Evolutionary conservation across 352 stramenopile genomes (phyloP), one percentile per base, ranked within the genome.

Genomic region (Globisporangium rhizosaccharum): DNA sequence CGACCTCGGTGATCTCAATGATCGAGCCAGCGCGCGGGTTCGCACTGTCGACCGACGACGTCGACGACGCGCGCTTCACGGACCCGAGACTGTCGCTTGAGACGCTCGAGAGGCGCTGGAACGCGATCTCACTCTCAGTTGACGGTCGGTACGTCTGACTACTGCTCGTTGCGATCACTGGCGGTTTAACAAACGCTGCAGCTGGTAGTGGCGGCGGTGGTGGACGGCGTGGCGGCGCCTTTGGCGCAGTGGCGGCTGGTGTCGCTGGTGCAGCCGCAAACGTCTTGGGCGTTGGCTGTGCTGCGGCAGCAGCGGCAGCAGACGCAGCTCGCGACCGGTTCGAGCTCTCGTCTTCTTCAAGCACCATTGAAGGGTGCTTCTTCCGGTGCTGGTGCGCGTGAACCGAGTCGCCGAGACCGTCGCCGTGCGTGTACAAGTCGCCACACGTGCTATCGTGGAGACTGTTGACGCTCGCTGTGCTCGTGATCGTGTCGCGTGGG

Each of bases 21-120:
- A 67, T 61, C 23, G 61, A 67, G 3, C 61, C 61, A 4, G 61
- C 61, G n/a, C 61, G 61, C 12, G 47, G 30, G 25, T 63, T 54
- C 23, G 39, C 33, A 41, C 56, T 67, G 39, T 67, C 61, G 11
- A 25, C 51, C n/a, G 60, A 66, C 46, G 61, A 53, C 41, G 55
- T 63, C 42, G 61, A 63, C n/a, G 61, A 67, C n/a, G 49, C 50
- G 25, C 61, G 61, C 56, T 67, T 63, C 20, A 63, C 52, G 12
- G 61, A 63, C 20, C 53, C 56, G 41, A 63, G 59, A 33, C 56
- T 63, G 42, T 59, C 56, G 23, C 44, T 54, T 18, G 61, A 58
- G 51, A 59, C 55, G 17, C 44, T 65, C 45, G 59, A 65, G 37
- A 65, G 39, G 36, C 59, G 52, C 52, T 65, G 53, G 59, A 65